phyloP scores from a whole-genome alignment of 78 protist species.

The Pigoraptor vietnamica region DNA sequence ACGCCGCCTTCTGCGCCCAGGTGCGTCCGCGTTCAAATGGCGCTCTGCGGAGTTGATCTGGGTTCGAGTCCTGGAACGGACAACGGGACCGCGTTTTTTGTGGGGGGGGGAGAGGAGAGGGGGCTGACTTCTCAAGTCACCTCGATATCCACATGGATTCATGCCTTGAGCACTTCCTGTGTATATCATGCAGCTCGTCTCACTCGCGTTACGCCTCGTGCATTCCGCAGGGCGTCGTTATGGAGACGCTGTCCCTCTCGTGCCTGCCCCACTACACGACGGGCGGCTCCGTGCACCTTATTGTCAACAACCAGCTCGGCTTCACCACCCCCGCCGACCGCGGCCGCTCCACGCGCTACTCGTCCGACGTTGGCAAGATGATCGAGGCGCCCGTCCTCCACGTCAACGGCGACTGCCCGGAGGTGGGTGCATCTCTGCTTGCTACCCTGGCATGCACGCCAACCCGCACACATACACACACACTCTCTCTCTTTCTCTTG shows the following conservation, averaged over 20 bases:
- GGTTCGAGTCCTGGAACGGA: too few species aligned
- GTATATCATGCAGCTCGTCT: too few species aligned
- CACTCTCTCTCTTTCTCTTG: too few species aligned
- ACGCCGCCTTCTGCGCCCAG: constrained; percentile 92
- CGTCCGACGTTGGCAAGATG: constrained; percentile 85
- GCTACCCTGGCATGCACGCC: too few species aligned
- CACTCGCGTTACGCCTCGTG: too few species aligned
- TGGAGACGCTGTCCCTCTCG: constrained; percentile 67
- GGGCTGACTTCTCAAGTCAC: too few species aligned
- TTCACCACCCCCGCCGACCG: constrained; percentile 88
- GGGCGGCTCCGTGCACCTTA: constrained; percentile 92
- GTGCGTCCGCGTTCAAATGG: constrained; percentile 39
- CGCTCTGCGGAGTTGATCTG: too few species aligned
- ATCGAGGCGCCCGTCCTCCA: constrained; percentile 92
- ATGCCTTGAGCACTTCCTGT: too few species aligned
- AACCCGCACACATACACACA: not conserved
- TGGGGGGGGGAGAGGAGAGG: too few species aligned
- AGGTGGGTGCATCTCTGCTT: constrained; percentile 59
- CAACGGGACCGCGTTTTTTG: too few species aligned
- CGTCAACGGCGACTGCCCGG: constrained; percentile 94
- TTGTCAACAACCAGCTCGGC: constrained; percentile 94
- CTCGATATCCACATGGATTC: too few species aligned
- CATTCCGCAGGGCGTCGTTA: constrained; percentile 81
- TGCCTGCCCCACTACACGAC: constrained; percentile 68
- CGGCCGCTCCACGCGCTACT: constrained; percentile 74